phyloP scores from a whole-genome alignment of 2,329 filamentous ascomycete genomes.

The Trichoderma sp. region DNA sequence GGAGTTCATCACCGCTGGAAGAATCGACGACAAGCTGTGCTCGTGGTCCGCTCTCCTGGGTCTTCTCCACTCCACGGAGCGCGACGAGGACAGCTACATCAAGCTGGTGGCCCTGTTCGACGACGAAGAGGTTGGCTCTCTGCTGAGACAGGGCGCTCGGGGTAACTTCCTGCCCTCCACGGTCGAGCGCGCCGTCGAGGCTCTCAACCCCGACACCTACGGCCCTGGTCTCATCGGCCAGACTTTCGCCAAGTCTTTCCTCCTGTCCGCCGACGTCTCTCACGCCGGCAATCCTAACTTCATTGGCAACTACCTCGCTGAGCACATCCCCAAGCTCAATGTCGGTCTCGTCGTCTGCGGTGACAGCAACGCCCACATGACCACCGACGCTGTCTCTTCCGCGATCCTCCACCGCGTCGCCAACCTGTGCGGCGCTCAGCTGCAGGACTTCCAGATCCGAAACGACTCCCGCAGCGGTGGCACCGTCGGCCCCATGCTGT shows the following conservation, averaged over 20 bases:
- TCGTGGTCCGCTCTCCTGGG: conserved; percentile 87
- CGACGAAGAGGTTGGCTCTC: conserved; percentile 91
- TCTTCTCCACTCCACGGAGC: conserved; percentile 61
- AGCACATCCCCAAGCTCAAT: conserved; percentile 85
- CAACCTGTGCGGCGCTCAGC: conserved; percentile 64
- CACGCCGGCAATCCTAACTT: conserved; percentile 97
- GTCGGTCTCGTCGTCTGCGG: conserved; percentile 76
- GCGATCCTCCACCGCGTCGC: conserved; percentile 77
- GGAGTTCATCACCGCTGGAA: conserved; percentile 91
- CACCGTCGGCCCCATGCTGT: conserved; percentile 91
- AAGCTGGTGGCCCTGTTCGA: conserved; percentile 95
- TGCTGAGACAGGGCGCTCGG: conserved; percentile 83
- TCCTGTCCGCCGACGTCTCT: conserved; percentile 88
- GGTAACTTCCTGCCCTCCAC: conserved; percentile 83
- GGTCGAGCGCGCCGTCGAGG: conserved; percentile 78
- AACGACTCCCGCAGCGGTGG: conserved; percentile 89
- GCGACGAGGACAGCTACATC: conserved; percentile 63
- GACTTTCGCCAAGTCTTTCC: conserved; percentile 88
- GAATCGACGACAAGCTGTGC: conserved; percentile 97
- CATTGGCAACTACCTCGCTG: conserved; percentile 73
- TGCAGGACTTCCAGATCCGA: conserved; percentile 91
- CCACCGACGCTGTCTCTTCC: conserved; percentile 83
- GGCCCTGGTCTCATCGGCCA: conserved; percentile 67
- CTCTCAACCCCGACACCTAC: conserved; percentile 51
- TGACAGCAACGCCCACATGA: conserved; percentile 94